Base-by-base conservation (phyloP, 495 filamentous ascomycete species). In the Cairneyella variabilis region DNA sequence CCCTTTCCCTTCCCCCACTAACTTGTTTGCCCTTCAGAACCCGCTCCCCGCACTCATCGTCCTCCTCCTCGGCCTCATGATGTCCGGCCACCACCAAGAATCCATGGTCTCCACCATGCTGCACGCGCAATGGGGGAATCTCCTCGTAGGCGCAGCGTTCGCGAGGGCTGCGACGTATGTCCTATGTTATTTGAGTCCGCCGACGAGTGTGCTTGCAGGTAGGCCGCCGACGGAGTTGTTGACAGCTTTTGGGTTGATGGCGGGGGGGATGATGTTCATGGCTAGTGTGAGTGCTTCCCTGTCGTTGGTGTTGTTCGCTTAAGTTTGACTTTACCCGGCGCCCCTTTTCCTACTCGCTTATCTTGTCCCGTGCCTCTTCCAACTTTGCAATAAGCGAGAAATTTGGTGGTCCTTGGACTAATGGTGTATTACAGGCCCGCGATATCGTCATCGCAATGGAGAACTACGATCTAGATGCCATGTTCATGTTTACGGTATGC, bases 261-360 rank as follows among this genome's bases (percentile, higher is more conserved):
- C 86, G 2, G 93, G 93, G 25, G 93, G 93, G 5, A 70, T 92
- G 22, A 83, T 96, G 45, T 97, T 98, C 69, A 97, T 98, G 89
- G 76, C 85, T 51, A 96, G 90, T 64, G 86, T 88, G 72, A 79
- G 84, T 79, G 18, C 26, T 11, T 47, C 3, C 16, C 32, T 9
- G 10, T 32, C 16, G 14, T 12, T 16, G 23, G 48, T 23, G 8
- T 30, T 40, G 18, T 18, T 25, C 20, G n/a, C 28, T 32, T 32
- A 6, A 7, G 6, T 32, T 14, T 34, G 9, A 22, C 11, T 22
- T 28, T 26, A 6, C 27, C 22, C 14, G 21, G n/a, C n/a, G n/a
- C n/a, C n/a, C n/a, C n/a, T n/a, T n/a, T n/a, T n/a, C n/a, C n/a
- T n/a, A n/a, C n/a, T n/a, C n/a, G n/a, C n/a, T n/a, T n/a, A n/a